A percentile compares a stretch with the other conserved stretches of the same genome.
Evolutionary conservation across 202 grass and related monocot genomes (phyloP).

Genomic region (Brachypodium distachyon): DNA sequence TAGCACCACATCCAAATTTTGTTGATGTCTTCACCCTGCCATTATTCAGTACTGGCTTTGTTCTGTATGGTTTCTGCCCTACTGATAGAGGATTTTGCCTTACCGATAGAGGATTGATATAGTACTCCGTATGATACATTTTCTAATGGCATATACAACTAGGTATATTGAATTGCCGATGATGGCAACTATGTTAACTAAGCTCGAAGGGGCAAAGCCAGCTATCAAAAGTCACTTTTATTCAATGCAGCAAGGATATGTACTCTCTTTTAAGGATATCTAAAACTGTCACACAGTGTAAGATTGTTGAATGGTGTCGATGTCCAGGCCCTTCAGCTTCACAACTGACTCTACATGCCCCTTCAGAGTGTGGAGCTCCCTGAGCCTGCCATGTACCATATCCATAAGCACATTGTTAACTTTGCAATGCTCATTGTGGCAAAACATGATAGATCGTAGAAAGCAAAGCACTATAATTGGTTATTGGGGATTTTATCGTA

Average conservation of each 20-base stretch:
- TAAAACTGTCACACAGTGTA: conserved; percentile 43
- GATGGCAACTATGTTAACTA: background rate
- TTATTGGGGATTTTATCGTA: background rate
- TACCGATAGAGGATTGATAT: background rate
- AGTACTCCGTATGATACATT: background rate
- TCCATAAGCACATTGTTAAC: background rate
- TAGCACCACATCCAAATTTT: background rate
- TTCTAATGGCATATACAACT: background rate
- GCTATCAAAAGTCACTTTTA: background rate
- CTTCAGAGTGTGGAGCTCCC: conserved; percentile 84
- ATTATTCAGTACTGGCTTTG: too few species aligned
- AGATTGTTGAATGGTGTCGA: conserved; percentile 59
- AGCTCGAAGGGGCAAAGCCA: too few species aligned
- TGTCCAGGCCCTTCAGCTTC: conserved; percentile 81
- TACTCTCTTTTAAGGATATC: background rate
- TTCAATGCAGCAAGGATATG: background rate
- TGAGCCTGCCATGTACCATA: conserved; percentile 40
- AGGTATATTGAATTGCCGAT: background rate
- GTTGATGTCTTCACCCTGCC: background rate
- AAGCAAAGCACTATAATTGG: background rate
- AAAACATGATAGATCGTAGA: background rate
- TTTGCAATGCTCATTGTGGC: background rate
- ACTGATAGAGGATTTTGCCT: too few species aligned
- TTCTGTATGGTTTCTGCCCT: background rate
- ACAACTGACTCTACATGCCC: conserved; percentile 79